A percentile compares a stretch with the other conserved stretches of the same genome.
These are phyloP conservation scores for Cicer cuneatum DNA, from an alignment of 306 rosid genomes.

Conservation along the genomic window DNA sequence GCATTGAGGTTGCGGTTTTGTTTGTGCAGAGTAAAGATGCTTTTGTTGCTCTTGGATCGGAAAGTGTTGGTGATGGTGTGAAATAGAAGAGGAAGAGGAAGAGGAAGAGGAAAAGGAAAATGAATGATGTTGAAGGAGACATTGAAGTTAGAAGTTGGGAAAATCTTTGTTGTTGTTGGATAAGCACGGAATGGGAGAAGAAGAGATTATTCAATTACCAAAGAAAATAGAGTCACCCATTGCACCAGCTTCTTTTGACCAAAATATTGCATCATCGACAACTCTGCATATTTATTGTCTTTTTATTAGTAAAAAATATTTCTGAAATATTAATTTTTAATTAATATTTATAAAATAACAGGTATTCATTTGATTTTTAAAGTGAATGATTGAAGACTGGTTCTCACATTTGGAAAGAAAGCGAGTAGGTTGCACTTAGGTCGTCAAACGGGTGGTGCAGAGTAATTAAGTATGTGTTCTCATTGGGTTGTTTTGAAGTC, in stretches of 20 bases:
- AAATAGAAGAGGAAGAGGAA: background rate
- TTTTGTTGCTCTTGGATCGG: conserved; percentile 65
- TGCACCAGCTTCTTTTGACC: background rate
- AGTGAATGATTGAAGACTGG: too few relatives aligned
- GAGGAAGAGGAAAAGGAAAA: background rate
- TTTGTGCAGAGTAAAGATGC: conserved; percentile 61
- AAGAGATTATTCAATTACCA: too few relatives aligned
- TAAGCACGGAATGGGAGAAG: background rate
- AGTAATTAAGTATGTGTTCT: too few relatives aligned
- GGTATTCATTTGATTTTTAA: too few relatives aligned
- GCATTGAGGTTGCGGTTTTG: conserved; percentile 46
- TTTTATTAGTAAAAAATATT: too few relatives aligned
- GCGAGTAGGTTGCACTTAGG: too few relatives aligned
- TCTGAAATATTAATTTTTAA: too few relatives aligned
- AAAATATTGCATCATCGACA: background rate
- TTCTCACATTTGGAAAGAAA: too few relatives aligned
- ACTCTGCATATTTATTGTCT: too few relatives aligned
- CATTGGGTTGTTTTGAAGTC: too few relatives aligned
- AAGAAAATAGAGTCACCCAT: background rate
- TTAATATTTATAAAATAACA: too few relatives aligned
- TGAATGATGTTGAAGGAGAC: background rate
- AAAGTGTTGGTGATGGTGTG: background rate
- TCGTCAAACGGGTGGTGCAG: too few relatives aligned
- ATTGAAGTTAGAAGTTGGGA: background rate
- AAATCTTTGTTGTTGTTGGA: background rate